These are phyloP conservation scores for Kitagawia praeruptora DNA, from an alignment of 129 eudicot species.

Conservation along the genomic window DNA sequence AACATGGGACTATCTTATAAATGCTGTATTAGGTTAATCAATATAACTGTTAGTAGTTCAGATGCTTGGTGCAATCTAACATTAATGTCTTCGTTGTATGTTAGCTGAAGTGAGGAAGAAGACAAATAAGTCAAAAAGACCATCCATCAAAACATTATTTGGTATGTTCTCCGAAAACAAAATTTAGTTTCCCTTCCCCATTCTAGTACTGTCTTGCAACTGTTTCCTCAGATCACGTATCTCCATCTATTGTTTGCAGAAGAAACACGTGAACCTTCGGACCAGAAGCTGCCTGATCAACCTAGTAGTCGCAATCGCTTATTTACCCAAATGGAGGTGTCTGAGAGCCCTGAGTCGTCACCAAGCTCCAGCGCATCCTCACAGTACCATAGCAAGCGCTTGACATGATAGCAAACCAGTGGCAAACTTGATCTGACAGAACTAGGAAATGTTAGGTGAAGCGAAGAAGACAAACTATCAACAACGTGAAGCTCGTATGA, in stretches of 20 bases:
- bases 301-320: neutral
- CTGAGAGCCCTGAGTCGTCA: conserved; percentile 19
- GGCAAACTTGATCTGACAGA: neutral
- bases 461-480: neutral
- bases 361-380: conserved; percentile 9
- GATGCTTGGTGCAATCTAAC: conserved; percentile 4
- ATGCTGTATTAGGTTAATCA: neutral
- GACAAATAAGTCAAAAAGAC: conserved; percentile 12
- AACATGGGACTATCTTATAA: neutral
- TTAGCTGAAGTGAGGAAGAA: conserved; percentile 19
- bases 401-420: neutral
- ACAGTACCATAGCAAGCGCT: conserved; percentile 6
- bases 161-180: conserved; percentile 9
- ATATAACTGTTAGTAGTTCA: neutral
- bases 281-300: neutral
- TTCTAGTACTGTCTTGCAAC: neutral
- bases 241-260: neutral
- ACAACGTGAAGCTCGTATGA: neutral
- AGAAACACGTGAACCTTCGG: conserved; percentile 6
- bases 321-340: conserved; percentile 17
- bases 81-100: neutral
- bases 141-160: conserved; percentile 13
- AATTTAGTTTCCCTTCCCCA: too few relatives aligned
- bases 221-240: neutral
- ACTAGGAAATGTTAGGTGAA: neutral